phyloP scores from a whole-genome alignment of 352 stramenopile genomes.

The Phytopythium aichiense region DNA sequence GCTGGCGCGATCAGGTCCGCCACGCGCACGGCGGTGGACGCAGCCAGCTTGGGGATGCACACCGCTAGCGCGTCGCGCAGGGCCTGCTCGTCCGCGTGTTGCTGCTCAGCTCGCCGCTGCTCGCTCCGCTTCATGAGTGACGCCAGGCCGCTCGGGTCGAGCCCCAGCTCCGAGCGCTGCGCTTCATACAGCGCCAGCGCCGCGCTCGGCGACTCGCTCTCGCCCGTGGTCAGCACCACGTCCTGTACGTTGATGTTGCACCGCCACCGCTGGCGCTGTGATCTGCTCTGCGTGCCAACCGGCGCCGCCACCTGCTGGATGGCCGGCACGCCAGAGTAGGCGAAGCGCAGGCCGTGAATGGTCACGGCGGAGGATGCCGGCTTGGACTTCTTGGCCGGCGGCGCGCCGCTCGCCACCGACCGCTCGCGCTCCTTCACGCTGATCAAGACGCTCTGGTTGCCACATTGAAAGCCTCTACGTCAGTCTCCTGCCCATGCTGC shows the following conservation, averaged over 20 bases:
- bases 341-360: constrained; percentile 25
- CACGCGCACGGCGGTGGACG: constrained; percentile 20
- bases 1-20: constrained; percentile 18
- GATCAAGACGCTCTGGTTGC: constrained; percentile 6
- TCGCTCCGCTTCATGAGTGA: constrained; percentile 23
- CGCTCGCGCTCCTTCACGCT: constrained; percentile 1
- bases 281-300: background rate
- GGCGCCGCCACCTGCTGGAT: constrained; percentile 29
- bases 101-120: constrained; percentile 20
- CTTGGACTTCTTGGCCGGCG: constrained; percentile 9
- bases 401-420: background rate
- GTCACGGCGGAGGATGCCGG: constrained; percentile 12
- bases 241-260: constrained; percentile 49
- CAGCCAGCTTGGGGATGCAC: constrained; percentile 32
- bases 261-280: constrained; percentile 25
- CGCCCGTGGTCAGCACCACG: constrained; percentile 35
- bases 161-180: constrained; percentile 23
- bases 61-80: constrained; percentile 35
- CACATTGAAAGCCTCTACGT: background rate
- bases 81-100: constrained; percentile 22
- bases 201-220: constrained; percentile 26
- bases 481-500: background rate
- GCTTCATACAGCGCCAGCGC: constrained; percentile 45
- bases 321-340: constrained; percentile 27
- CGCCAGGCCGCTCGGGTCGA: constrained; percentile 17